Evolutionary conservation across 2,329 filamentous ascomycete species (phyloP), one percentile per base, ranked within the genome.

Genomic region (Lachnellula hyalina): DNA sequence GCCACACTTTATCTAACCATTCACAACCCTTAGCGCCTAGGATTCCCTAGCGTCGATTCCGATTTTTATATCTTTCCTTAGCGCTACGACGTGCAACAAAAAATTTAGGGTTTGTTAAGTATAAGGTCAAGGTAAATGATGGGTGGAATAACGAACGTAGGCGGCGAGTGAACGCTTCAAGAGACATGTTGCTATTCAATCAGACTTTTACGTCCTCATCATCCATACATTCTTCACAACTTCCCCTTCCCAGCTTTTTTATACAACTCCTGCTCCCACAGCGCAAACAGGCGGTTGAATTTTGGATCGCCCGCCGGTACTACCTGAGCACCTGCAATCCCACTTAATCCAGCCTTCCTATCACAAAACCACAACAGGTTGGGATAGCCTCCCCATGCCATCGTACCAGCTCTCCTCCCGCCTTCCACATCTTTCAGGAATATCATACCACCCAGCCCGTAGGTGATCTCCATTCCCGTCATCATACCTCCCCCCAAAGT

Each of bases 311-410:
- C 75, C 1, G 72, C 66, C 8, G 75, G 75, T 45, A 71, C 47
- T 9, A 76, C 63, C 61, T 77, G 75, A 53, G 71, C 72, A 0
- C 68, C 74, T 58, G 75, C 75, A 15, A 74, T 65, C 8, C 72
- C 69, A 46, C 70, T 73, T 5, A 79, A 19, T 1, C 73, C 75
- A 5, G 69, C 67, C 34, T 68, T 63, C 2, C 71, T 58, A 63
- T 71, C 69, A 64, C 75, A 61, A 58, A 73, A 72, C 77, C 77
- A 80, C 17, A 72, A 70, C 4, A 75, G 58, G 62, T 80, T 80
- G 11, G 72, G 68, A 54, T 75, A 70, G 0, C 77, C 77, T 45
- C 71, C 68, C 77, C 77, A 79, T 5, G 65, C 64, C 57, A 78
- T 51, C 7, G 72, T 73, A 1, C 72, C 73, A 32, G 65, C 68